Evolutionary conservation across 2,329 filamentous ascomycete species (phyloP), one percentile per base, ranked within the genome.

Genomic region (Venturiaceae sp.): DNA sequence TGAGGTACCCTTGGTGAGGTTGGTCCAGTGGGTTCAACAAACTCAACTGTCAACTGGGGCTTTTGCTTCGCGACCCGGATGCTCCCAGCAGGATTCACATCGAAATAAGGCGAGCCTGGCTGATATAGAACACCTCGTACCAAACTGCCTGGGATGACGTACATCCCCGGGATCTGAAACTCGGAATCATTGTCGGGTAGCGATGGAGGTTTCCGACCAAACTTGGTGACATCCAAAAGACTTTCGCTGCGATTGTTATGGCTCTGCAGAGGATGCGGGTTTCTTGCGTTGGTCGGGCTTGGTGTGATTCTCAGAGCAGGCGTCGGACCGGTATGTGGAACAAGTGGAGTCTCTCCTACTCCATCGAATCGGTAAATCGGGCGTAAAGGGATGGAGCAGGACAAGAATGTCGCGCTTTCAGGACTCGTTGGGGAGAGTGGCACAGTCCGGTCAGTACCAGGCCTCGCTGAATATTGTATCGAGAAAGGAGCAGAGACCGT

Each of bases 71-170:
- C 55, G 21, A 58, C 64, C 50, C 69, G 66, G 13, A 70, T 64
- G 14, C 68, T 60, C 13, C 52, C 34, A 23, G 53, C 28, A 34
- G 54, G 39, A 39, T 65, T 67, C 4, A 71, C 75, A 46, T 92
- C 84, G 41, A 96, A 87, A 68, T 88, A 90, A 0, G 92, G 84
- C 61, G 94, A 88, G 0, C 83, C 83, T 1, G 92, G 94, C 16
- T 91, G 89, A 61, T 95, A 82, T 5, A 96, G 69, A 60, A 91
- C 89, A 14, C 94, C 94, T 55, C 92, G 83, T 21, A 97, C 92
- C 37, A 99, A 81, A 63, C 88, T 92, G 9, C 92, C 90, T 3
- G 87, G 85, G 66, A 90, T 86, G 13, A 87, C 83, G 23, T 85
- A 76, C 9, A 47, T 33, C 8, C 84, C 79, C 62, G 86, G 78